Evolutionary conservation across 352 stramenopile genomes (phyloP).

Genomic region (Pythium folliculosum): DNA sequence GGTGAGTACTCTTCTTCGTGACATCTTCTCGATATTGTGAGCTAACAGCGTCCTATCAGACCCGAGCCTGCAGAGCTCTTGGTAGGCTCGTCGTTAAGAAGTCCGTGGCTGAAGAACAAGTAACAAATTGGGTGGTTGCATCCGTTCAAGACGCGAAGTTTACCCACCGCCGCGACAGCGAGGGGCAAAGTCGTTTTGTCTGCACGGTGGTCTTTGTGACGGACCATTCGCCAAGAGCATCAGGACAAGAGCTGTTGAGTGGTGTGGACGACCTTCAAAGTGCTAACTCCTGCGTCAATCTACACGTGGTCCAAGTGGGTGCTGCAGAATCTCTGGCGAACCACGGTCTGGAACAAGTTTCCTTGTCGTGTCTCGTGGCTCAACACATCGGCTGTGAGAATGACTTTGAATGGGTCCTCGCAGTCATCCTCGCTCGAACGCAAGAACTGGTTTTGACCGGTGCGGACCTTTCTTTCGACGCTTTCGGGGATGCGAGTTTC

Average conservation of each 20-base stretch:
- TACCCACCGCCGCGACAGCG: neutral
- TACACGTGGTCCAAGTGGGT: neutral
- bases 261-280: constrained; percentile 1
- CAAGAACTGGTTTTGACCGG: neutral
- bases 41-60: neutral
- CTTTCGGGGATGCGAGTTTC: constrained; percentile 5
- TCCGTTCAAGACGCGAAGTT: neutral
- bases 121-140: neutral
- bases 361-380: neutral
- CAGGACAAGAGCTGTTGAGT: neutral
- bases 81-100: constrained; percentile 8
- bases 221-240: neutral
- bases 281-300: neutral
- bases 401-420: constrained; percentile 30
- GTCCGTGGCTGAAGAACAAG: neutral
- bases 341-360: neutral
- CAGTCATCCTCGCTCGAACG: constrained; percentile 8
- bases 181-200: neutral
- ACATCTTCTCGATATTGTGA: too few relatives aligned
- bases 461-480: constrained; percentile 8
- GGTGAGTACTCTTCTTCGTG: neutral
- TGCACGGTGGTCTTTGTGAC: neutral
- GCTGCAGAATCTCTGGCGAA: neutral
- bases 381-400: constrained; percentile 3
- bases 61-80: constrained; percentile 3